Percentiles rank a stretch among this genome's conserved stretches.
These are phyloP conservation scores for Suillus spraguei DNA, from an alignment of 768 basidiomycete genomes.

Conservation along the genomic window DNA sequence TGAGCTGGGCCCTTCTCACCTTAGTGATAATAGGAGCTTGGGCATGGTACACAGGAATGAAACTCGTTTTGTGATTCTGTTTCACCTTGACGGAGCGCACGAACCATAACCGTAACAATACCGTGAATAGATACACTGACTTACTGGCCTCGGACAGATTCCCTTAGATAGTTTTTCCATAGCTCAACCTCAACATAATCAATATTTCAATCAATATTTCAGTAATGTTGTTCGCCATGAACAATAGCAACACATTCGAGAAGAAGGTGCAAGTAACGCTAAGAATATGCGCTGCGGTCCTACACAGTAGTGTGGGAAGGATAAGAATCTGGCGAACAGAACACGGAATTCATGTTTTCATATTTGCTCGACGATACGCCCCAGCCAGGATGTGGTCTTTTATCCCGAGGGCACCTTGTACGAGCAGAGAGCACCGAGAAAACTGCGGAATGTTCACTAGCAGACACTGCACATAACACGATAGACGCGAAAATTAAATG, in stretches of 20 bases:
- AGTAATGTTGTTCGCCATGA: conserved; percentile 1
- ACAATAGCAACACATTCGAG: neutral
- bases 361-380: conserved; percentile 85
- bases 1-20: conserved; percentile 61
- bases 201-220: neutral
- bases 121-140: neutral
- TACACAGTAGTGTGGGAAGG: neutral
- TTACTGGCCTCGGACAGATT: neutral
- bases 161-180: neutral
- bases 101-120: neutral
- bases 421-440: conserved; percentile 46
- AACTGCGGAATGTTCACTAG: conserved; percentile 11
- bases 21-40: conserved; percentile 56
- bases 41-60: conserved; percentile 65
- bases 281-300: neutral
- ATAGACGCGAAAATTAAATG: conserved; percentile 2
- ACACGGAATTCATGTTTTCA: conserved; percentile 19
- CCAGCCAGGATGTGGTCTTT: conserved; percentile 55
- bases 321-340: conserved; percentile 2
- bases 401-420: conserved; percentile 76
- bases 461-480: conserved; percentile 7
- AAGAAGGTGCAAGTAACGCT: neutral
- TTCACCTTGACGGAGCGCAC: neutral
- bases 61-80: conserved; percentile 36
- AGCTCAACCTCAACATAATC: neutral